Evolutionary conservation across 306 rosid genomes (phyloP).

Genomic region (Carpinus viminea): DNA sequence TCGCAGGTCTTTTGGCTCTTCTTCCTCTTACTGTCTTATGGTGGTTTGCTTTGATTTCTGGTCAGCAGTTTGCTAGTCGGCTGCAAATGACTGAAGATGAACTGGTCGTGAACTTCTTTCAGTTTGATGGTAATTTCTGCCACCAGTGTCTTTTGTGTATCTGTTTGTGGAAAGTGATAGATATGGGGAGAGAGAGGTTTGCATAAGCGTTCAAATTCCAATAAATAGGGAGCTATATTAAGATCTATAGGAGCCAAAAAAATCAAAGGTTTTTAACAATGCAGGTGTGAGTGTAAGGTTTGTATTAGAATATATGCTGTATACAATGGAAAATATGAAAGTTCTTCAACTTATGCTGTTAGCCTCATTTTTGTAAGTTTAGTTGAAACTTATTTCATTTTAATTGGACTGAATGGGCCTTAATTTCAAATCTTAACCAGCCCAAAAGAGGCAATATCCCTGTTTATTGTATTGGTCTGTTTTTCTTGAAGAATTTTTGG

Average conservation of each 20-base stretch:
- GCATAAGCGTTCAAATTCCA: background rate
- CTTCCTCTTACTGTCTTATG: background rate
- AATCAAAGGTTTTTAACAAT: background rate
- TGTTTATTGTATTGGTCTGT: constrained; percentile 4
- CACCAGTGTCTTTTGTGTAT: constrained; percentile 13
- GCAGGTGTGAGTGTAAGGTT: background rate
- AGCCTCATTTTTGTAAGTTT: background rate
- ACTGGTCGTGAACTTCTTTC: constrained; percentile 68
- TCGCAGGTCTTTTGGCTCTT: constrained; percentile 11
- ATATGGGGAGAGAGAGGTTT: background rate
- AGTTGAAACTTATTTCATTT: background rate
- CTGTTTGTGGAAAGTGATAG: background rate
- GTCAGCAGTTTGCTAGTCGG: constrained; percentile 68
- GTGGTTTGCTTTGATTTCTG: constrained; percentile 24
- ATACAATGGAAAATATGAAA: too few relatives aligned
- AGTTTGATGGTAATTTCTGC: constrained; percentile 73
- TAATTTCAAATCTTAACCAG: constrained; percentile 10
- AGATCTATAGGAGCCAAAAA: background rate
- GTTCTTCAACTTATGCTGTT: background rate
- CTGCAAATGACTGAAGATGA: constrained; percentile 89
- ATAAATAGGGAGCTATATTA: background rate
- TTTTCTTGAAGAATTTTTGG: constrained; percentile 5
- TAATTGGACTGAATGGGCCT: background rate
- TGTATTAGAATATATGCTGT: too few relatives aligned
- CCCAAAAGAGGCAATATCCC: background rate